Evolutionary conservation across 495 filamentous ascomycete species (phyloP), one percentile per base, ranked within the genome.

Genomic region (Geoglossum glabrum): DNA sequence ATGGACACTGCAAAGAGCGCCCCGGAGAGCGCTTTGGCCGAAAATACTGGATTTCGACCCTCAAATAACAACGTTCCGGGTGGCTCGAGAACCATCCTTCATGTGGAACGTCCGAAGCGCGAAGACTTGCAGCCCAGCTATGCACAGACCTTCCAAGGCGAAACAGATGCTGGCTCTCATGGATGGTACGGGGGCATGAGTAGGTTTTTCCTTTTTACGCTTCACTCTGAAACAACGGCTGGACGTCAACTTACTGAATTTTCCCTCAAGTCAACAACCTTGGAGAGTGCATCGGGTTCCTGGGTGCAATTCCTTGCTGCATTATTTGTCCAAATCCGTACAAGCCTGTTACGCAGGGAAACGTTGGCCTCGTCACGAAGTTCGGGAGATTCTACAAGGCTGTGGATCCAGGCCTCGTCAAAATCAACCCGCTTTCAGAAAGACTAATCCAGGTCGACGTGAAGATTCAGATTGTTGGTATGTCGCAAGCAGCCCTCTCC

Each of bases 311-410:
- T 64, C 93, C 93, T 1, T 95, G 89, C 79, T 92, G 90, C 71
- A 70, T 95, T 70, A 74, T 79, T 67, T 95, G 86, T 70, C 93
- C 93, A 31, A 99, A 99, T 71, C 92, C 92, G 13, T 98, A 90
- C 79, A 95, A 95, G 74, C 80, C 79, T n/a, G 89, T 96, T 64
- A 69, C 74, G 56, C 90, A 96, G 69, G 92, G 92, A 64, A 86
- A 92, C 64, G 92, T 99, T 31, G 92, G 92, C 58, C 75, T 99
- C 30, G 83, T 99, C 62, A 94, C 90, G 64, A 89, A 86, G 68
- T 99, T 97, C 63, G 92, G 92, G 67, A 86, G 87, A 65, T 97
- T 98, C 73, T 87, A 93, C 69, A 86, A 90, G 63, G 86, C 92
- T 27, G 92, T 99, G 57, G 92, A 99, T 71, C 92, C 92, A 26